phyloP scores from a whole-genome alignment of 441 rosid species.

The Euphorbia corollata region DNA sequence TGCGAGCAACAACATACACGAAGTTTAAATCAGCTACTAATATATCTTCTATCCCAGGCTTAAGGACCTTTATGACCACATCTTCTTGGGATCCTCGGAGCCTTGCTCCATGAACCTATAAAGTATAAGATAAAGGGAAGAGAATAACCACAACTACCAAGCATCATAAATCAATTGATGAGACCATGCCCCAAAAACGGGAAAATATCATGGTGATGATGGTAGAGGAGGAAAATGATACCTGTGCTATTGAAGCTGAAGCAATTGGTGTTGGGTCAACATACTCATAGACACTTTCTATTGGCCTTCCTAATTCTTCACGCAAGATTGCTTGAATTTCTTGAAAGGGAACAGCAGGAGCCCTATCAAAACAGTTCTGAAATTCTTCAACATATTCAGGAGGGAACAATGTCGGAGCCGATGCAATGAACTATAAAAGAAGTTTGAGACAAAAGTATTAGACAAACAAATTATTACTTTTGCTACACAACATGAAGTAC shows the following conservation, averaged over 20 bases:
- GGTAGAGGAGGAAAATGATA: constrained; percentile 17
- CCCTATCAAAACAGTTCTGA: constrained; percentile 90
- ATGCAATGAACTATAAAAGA: constrained; percentile 70
- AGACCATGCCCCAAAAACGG: not conserved
- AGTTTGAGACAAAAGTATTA: constrained; percentile 17
- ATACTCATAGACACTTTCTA: constrained; percentile 73
- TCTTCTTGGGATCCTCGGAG: constrained; percentile 81
- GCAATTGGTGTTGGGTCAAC: constrained; percentile 90
- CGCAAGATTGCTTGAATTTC: constrained; percentile 69
- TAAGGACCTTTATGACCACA: constrained; percentile 90
- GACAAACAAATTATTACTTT: constrained; percentile 6
- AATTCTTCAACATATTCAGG: constrained; percentile 82
- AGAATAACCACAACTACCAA: constrained; percentile 13
- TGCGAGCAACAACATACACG: constrained; percentile 76
- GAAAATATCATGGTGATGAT: not conserved
- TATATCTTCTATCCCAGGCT: constrained; percentile 89
- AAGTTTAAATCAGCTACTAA: constrained; percentile 93
- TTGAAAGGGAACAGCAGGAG: constrained; percentile 70
- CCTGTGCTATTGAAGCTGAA: constrained; percentile 97
- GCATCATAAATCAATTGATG: constrained; percentile 3
- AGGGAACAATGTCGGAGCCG: constrained; percentile 93
- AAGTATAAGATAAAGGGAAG: constrained; percentile 14
- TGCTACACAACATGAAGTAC: not conserved
- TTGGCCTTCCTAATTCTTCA: constrained; percentile 82
- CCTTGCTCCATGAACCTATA: constrained; percentile 89